Conservation (phyloP, 1,284 basidiomycete genomes). For the Bothia castanella region DNA sequence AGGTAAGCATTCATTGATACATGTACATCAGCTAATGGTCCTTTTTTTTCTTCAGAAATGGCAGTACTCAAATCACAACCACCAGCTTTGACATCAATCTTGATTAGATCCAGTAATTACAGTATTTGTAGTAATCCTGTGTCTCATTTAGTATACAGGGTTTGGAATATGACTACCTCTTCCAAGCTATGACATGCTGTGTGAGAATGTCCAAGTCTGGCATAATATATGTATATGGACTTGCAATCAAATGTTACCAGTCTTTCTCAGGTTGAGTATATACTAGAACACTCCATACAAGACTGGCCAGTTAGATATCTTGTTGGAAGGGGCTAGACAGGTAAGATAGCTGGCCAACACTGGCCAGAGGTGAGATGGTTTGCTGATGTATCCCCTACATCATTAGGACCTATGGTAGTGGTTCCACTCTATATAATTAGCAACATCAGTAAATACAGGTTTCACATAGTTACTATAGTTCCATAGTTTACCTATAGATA, state of each 20-base stretch:
- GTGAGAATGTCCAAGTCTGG: too few species aligned
- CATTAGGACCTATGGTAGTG: too few species aligned
- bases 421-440: too few species aligned
- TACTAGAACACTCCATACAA: not conserved
- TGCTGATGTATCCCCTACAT: too few species aligned
- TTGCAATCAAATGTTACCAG: not conserved
- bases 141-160: not conserved
- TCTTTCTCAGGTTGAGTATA: not conserved
- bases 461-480: too few species aligned
- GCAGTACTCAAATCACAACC: not conserved
- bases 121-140: not conserved
- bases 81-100: slow-evolving; percentile 3
- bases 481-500: too few species aligned
- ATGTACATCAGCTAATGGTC: not conserved
- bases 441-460: too few species aligned
- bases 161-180: not conserved
- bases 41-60: not conserved
- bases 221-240: too few species aligned
- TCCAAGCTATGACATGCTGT: not conserved
- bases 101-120: too few species aligned
- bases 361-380: too few species aligned
- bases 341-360: too few species aligned
- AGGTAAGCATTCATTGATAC: not conserved
- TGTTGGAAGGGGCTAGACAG: not conserved
- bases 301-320: slow-evolving; percentile 1